These are phyloP conservation scores for Sporothrix pseudoabietina DNA, from an alignment of 2,329 filamentous ascomycete species.

Conservation along the genomic window DNA sequence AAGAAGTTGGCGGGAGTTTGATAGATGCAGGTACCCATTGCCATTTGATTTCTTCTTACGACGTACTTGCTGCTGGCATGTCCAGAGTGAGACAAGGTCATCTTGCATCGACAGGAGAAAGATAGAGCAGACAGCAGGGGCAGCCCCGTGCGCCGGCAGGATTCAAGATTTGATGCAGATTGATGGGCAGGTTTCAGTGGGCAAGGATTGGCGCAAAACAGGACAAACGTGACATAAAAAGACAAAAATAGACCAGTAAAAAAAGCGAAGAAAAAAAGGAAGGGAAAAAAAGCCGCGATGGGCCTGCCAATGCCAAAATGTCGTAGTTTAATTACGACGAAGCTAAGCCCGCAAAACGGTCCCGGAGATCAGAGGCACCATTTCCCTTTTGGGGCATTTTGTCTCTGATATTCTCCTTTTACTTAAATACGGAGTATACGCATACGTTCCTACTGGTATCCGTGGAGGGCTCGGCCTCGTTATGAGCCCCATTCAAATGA, in stretches of 20 bases:
- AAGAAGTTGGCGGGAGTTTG: neutral
- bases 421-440: too few species aligned
- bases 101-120: constrained; percentile 3
- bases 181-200: neutral
- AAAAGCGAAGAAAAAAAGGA: constrained; percentile 11
- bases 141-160: neutral
- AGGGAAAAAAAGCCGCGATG: constrained; percentile 13
- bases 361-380: constrained; percentile 17
- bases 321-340: constrained; percentile 25
- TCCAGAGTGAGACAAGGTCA: neutral
- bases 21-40: neutral
- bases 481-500: neutral
- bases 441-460: too few species aligned
- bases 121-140: neutral
- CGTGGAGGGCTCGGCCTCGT: neutral
- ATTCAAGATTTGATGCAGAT: constrained; percentile 16
- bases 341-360: constrained; percentile 1
- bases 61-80: neutral
- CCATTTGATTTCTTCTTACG: neutral
- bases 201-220: constrained; percentile 6
- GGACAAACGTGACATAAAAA: neutral
- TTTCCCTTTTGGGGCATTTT: neutral
- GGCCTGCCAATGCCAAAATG: constrained; percentile 10
- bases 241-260: constrained; percentile 18
- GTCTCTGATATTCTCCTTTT: neutral